Evolutionary conservation across 164 flowering plant species (phyloP).

Genomic region (Magnolia officinalis): DNA sequence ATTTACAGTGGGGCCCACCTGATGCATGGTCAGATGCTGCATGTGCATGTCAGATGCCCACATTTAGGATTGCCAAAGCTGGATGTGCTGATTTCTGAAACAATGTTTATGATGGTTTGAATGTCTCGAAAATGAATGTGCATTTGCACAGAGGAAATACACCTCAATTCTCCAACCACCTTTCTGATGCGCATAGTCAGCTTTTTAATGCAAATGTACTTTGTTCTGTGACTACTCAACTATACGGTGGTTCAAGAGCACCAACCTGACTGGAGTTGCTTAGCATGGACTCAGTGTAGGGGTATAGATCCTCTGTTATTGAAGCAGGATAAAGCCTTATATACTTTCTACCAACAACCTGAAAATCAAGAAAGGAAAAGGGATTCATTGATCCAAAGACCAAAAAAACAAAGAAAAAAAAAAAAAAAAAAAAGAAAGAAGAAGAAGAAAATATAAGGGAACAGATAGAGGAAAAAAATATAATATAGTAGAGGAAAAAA

Average conservation of each 20-base stretch:
- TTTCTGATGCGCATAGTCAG: not conserved
- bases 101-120: too few species aligned
- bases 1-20: too few species aligned
- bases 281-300: conserved; percentile 80
- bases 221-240: not conserved
- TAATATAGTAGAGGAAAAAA: too few species aligned
- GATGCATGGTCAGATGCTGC: too few species aligned
- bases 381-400: not conserved
- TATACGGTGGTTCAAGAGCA: not conserved
- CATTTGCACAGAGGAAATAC: not conserved
- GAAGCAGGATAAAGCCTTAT: conserved; percentile 85
- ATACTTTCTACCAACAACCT: conserved; percentile 96
- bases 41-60: too few species aligned
- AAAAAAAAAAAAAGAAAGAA: too few species aligned
- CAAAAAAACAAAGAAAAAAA: not conserved
- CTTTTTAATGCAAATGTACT: not conserved
- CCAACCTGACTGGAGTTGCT: conserved; percentile 86
- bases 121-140: not conserved
- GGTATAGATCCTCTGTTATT: conserved; percentile 69
- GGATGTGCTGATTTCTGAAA: too few species aligned
- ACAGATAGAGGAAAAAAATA: too few species aligned
- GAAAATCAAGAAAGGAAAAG: conserved; percentile 10
- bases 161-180: too few species aligned
- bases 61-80: too few species aligned
- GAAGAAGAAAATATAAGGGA: too few species aligned